phyloP scores from a whole-genome alignment of 139 green algal genomes.

The Trebouxia sp. region DNA sequence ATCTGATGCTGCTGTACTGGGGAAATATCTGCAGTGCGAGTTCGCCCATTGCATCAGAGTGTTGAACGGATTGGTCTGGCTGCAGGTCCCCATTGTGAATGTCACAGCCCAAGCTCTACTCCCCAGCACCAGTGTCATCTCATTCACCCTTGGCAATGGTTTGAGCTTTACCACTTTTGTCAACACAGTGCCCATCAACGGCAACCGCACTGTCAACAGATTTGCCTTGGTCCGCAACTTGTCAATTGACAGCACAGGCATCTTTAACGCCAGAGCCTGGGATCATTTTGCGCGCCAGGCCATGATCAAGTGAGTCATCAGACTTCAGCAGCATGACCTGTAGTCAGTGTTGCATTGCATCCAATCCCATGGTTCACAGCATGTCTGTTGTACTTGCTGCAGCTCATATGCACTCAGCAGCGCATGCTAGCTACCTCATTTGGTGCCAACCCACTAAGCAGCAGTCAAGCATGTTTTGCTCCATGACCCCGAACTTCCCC shows the following conservation, averaged over 20 bases:
- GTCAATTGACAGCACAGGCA: slow-evolving; percentile 32
- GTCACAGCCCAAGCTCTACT: slow-evolving; percentile 73
- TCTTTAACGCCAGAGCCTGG: slow-evolving; percentile 60
- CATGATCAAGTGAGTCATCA: slow-evolving; percentile 76
- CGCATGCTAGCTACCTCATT: no score
- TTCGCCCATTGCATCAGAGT: no score
- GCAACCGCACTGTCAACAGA: slow-evolving; percentile 70
- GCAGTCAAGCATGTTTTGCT: no score
- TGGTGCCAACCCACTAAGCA: no score
- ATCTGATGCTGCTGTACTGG: no score
- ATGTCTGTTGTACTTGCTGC: no score
- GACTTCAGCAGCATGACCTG: no score
- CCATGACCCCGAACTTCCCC: no score
- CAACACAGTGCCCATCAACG: slow-evolving; percentile 79
- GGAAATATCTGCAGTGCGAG: no score
- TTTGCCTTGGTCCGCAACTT: slow-evolving; percentile 72
- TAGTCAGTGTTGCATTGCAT: no score
- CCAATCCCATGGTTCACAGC: background rate
- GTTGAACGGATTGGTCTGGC: no score
- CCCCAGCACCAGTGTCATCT: slow-evolving; percentile 72
- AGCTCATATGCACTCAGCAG: no score
- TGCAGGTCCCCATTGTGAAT: slow-evolving; percentile 60
- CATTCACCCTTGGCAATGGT: slow-evolving; percentile 70
- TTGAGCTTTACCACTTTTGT: slow-evolving; percentile 78
- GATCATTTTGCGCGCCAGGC: slow-evolving; percentile 63